Evolutionary conservation across 164 flowering plant genomes (phyloP).

Genomic region (Dillenia turbinata): DNA sequence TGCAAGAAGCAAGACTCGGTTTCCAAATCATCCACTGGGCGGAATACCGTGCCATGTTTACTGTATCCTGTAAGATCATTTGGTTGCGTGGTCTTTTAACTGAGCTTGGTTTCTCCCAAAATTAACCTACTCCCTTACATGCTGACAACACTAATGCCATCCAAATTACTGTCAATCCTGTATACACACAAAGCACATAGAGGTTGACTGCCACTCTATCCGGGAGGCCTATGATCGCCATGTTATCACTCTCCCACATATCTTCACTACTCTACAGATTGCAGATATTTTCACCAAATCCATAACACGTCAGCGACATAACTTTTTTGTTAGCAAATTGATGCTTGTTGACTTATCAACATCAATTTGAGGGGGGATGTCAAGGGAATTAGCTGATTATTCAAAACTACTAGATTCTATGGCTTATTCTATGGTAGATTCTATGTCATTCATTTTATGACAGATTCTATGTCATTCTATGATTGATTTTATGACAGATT

Average conservation of each 20-base stretch:
- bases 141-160: not conserved
- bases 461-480: no score
- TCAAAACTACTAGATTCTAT: no score
- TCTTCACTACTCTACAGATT: not conserved
- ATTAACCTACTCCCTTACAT: slow-evolving; percentile 4
- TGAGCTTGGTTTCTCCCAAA: slow-evolving; percentile 5
- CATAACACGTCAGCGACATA: not conserved
- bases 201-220: slow-evolving; percentile 4
- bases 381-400: no score
- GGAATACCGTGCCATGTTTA: slow-evolving; percentile 2
- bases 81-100: slow-evolving; percentile 4
- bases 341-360: no score
- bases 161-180: no score
- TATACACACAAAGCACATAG: no score
- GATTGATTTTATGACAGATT: no score
- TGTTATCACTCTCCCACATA: slow-evolving; percentile 2
- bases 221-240: slow-evolving; percentile 4
- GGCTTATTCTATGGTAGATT: no score
- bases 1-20: not conserved
- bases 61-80: not conserved
- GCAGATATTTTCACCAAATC: not conserved
- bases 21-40: no score
- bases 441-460: no score
- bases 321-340: slow-evolving; percentile 6
- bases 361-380: no score